These are phyloP conservation scores for Pleurotus ostreatus DNA, from an alignment of 768 basidiomycete genomes.

Conservation along the genomic window DNA sequence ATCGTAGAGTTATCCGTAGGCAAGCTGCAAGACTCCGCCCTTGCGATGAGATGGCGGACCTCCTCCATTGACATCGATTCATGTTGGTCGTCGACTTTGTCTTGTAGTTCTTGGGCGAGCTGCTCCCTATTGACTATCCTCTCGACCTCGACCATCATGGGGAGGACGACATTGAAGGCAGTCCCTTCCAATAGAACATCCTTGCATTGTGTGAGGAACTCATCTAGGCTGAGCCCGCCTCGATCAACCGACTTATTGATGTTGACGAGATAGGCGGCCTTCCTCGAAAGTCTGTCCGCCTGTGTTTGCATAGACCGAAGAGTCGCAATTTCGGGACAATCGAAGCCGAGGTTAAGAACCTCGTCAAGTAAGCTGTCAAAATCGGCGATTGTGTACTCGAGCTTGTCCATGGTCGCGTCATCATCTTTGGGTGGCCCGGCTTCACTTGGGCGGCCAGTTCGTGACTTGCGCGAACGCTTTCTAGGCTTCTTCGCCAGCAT, in stretches of 20 bases:
- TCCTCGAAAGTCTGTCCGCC: constrained; percentile 60
- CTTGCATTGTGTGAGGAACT: constrained; percentile 67
- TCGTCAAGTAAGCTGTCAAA: constrained; percentile 66
- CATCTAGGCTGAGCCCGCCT: constrained; percentile 16
- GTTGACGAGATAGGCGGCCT: constrained; percentile 50
- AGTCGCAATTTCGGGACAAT: constrained; percentile 66
- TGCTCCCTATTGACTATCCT: constrained; percentile 78
- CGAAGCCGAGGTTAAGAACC: constrained; percentile 79
- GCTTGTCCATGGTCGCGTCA: constrained; percentile 62
- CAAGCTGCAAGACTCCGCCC: constrained; percentile 68
- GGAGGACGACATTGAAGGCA: constrained; percentile 78
- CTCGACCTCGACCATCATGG: constrained; percentile 74
- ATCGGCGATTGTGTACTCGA: constrained; percentile 68
- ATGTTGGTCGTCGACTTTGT: constrained; percentile 63
- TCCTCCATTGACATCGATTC: constrained; percentile 65
- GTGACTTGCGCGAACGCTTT: constrained; percentile 66
- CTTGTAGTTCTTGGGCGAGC: constrained; percentile 71
- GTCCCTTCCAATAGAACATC: constrained; percentile 65
- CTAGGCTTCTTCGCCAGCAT: constrained; percentile 79
- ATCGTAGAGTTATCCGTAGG: constrained; percentile 62
- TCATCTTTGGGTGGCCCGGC: constrained; percentile 16
- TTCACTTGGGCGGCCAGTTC: constrained; percentile 46
- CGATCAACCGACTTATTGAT: constrained; percentile 38
- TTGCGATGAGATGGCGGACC: constrained; percentile 65
- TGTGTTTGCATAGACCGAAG: constrained; percentile 53